Conservation (phyloP, 2,329 filamentous ascomycete genomes). For the Chrysoporthe puriensis region DNA sequence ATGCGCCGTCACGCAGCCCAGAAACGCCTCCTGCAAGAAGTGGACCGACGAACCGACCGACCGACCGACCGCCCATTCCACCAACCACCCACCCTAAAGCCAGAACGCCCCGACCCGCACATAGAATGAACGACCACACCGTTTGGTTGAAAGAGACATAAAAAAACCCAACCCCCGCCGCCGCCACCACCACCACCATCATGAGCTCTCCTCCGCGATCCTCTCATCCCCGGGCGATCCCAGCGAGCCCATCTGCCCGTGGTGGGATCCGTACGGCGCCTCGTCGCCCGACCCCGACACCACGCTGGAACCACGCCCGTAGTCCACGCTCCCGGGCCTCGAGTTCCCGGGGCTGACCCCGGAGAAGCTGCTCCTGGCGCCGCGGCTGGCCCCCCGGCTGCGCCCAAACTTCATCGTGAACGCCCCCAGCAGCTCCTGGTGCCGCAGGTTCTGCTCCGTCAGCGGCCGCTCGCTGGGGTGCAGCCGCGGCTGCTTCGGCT, state of each 20-base stretch:
- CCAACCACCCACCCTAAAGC: neutral
- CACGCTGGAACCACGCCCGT: too few species aligned
- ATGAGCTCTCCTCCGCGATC: constrained; percentile 1
- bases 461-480: constrained; percentile 52
- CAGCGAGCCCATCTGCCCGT: neutral
- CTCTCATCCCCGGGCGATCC: neutral
- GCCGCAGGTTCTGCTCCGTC: constrained; percentile 49
- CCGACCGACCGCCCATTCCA: neutral
- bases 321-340: constrained; percentile 41
- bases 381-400: constrained; percentile 29
- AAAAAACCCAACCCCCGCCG: neutral
- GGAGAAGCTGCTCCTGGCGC: constrained; percentile 32
- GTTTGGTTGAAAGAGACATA: too few species aligned
- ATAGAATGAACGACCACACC: neutral
- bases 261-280: neutral
- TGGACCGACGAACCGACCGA: neutral
- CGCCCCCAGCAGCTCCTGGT: constrained; percentile 51
- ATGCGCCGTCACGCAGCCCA: neutral
- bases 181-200: neutral
- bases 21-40: neutral
- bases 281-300: too few species aligned
- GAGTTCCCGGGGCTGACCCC: constrained; percentile 52
- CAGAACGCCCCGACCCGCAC: neutral
- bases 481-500: constrained; percentile 27
- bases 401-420: constrained; percentile 53